Conservation (phyloP, 805 yeast species). For the Allodekkera sacchari region DNA sequence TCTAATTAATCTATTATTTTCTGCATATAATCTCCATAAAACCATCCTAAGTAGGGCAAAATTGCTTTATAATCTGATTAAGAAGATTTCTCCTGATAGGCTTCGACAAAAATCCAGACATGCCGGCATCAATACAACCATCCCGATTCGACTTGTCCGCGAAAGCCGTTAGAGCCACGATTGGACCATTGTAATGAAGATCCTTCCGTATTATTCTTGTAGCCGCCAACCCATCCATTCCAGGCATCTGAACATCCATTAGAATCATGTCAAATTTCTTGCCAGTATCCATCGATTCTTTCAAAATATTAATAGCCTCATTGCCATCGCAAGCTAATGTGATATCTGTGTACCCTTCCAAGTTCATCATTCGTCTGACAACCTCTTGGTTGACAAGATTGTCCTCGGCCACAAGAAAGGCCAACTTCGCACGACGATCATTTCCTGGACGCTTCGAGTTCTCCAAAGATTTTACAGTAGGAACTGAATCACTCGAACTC, state of each 20-base stretch:
- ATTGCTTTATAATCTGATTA: slow-evolving; percentile 44
- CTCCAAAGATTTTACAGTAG: too few species aligned
- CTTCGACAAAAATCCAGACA: slow-evolving; percentile 85
- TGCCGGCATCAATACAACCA: slow-evolving; percentile 82
- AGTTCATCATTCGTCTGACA: slow-evolving; percentile 73
- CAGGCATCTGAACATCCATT: slow-evolving; percentile 98
- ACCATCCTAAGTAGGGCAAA: slow-evolving; percentile 23
- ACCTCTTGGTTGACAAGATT: slow-evolving; percentile 93
- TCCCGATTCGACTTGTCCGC: slow-evolving; percentile 87
- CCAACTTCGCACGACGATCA: slow-evolving; percentile 19
- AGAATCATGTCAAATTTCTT: slow-evolving; percentile 63
- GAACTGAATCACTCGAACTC: too few species aligned
- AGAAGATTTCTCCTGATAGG: slow-evolving; percentile 73
- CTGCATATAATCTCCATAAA: slow-evolving; percentile 1
- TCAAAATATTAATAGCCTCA: slow-evolving; percentile 70
- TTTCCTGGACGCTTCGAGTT: too few species aligned
- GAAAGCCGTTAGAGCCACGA: slow-evolving; percentile 91
- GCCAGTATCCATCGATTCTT: slow-evolving; percentile 33
- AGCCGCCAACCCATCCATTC: slow-evolving; percentile 80
- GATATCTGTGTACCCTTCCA: slow-evolving; percentile 71
- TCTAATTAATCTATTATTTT: not conserved
- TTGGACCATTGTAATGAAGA: slow-evolving; percentile 57
- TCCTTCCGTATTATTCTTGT: slow-evolving; percentile 65
- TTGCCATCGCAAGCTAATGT: slow-evolving; percentile 84
- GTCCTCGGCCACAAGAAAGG: slow-evolving; percentile 87